Percentiles rank a stretch among this genome's conserved stretches.
Conservation (phyloP, 257 asterid genomes). For the Ligustrum vulgare region DNA sequence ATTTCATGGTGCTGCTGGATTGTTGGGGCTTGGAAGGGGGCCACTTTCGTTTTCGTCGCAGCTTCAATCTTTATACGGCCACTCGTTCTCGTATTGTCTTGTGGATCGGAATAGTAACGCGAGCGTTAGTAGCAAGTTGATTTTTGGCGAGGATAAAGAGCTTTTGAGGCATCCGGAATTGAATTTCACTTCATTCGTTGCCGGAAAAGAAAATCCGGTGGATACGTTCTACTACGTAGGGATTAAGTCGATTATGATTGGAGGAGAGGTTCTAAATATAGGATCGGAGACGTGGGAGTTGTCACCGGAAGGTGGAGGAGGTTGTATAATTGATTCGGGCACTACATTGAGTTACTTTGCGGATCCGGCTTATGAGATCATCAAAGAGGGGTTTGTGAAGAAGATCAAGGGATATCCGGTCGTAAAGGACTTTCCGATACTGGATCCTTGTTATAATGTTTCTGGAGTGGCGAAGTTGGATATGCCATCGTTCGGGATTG, state of each 20-base stretch:
- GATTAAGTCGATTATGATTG: constrained; percentile 61
- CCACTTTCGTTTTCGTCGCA: constrained; percentile 82
- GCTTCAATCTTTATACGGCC: constrained; percentile 61
- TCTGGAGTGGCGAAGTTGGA: constrained; percentile 49
- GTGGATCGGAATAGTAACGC: constrained; percentile 79
- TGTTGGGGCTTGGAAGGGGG: constrained; percentile 81
- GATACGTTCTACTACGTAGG: constrained; percentile 81
- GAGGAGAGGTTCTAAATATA: constrained; percentile 62
- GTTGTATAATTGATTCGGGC: constrained; percentile 86
- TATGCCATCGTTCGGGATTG: constrained; percentile 72
- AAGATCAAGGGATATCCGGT: constrained; percentile 51
- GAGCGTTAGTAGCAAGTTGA: constrained; percentile 77
- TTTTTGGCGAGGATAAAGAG: constrained; percentile 73
- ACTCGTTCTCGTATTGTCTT: constrained; percentile 78
- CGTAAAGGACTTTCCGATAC: constrained; percentile 59
- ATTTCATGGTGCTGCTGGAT: constrained; percentile 93
- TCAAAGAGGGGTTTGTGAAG: constrained; percentile 58
- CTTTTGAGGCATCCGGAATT: constrained; percentile 51
- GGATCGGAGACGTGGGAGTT: constrained; percentile 64
- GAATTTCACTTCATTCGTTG: constrained; percentile 61
- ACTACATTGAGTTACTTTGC: constrained; percentile 80
- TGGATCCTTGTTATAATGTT: constrained; percentile 82
- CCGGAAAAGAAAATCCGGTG: constrained; percentile 50
- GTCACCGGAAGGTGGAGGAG: constrained; percentile 63
- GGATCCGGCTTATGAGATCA: constrained; percentile 68